These are phyloP conservation scores for Moesziomyces sp. DNA, from an alignment of 1,284 basidiomycete species.

Conservation along the genomic window DNA sequence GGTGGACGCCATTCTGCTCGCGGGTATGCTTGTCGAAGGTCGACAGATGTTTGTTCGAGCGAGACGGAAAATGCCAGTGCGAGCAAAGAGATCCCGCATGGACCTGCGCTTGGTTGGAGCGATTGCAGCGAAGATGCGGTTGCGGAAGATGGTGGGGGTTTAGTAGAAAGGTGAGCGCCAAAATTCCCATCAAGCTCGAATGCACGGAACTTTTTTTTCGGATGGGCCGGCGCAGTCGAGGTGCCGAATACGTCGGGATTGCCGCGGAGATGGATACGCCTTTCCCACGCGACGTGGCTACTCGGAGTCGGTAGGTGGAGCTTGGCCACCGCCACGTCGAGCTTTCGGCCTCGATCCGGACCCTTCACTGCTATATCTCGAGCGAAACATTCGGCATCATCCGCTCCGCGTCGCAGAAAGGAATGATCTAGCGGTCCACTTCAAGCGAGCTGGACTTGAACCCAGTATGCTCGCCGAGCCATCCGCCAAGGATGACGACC, in stretches of 20 bases:
- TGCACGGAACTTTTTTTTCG: not conserved
- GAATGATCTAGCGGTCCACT: not conserved
- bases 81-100: constrained; percentile 18
- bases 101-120: not conserved
- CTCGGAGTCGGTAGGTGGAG: no score
- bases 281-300: not conserved
- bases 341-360: not conserved
- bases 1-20: constrained; percentile 39
- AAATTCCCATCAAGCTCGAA: no score
- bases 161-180: no score
- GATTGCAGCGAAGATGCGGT: not conserved
- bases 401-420: no score
- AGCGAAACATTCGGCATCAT: not conserved
- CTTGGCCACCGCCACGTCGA: no score
- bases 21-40: not conserved
- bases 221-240: constrained; percentile 1
- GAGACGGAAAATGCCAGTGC: constrained; percentile 6
- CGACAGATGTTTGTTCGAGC: not conserved
- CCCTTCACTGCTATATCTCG: not conserved
- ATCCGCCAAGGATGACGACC: constrained; percentile 14
- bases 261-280: constrained; percentile 19
- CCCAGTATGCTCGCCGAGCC: constrained; percentile 9
- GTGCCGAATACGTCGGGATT: constrained; percentile 8
- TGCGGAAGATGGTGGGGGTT: not conserved
- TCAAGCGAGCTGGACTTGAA: not conserved